phyloP scores from a whole-genome alignment of 1,139 yeast species.

The Arxiozyma bovina region DNA sequence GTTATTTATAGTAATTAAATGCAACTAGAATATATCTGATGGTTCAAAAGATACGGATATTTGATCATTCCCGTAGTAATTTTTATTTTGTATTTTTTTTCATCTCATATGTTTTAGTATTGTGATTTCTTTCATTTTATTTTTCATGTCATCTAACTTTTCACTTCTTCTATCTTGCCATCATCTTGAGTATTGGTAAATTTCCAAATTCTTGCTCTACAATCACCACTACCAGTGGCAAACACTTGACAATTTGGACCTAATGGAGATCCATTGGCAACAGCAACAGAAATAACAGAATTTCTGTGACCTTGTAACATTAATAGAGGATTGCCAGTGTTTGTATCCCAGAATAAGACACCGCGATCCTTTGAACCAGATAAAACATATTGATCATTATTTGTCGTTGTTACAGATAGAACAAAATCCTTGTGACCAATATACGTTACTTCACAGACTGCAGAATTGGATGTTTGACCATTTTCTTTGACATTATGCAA shows the following conservation, averaged over 20 bases:
- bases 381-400: constrained; percentile 82
- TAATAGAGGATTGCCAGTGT: constrained; percentile 82
- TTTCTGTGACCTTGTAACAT: constrained; percentile 97
- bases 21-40: background rate
- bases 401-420: constrained; percentile 86
- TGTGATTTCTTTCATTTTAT: background rate
- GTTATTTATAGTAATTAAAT: no score
- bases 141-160: background rate
- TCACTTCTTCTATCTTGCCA: constrained; percentile 7
- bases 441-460: constrained; percentile 74
- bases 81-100: background rate
- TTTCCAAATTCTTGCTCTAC: constrained; percentile 94
- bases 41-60: background rate
- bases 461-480: constrained; percentile 13
- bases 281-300: constrained; percentile 91
- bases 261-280: constrained; percentile 62
- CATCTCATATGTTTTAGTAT: background rate
- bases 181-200: constrained; percentile 24
- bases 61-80: background rate
- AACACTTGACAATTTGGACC: constrained; percentile 56
- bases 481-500: constrained; percentile 42
- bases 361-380: constrained; percentile 97
- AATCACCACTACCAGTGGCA: constrained; percentile 97
- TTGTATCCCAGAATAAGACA: constrained; percentile 94
- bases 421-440: constrained; percentile 97